Conservation (phyloP, 305 asterid genomes). For the Andrographis paniculata region DNA sequence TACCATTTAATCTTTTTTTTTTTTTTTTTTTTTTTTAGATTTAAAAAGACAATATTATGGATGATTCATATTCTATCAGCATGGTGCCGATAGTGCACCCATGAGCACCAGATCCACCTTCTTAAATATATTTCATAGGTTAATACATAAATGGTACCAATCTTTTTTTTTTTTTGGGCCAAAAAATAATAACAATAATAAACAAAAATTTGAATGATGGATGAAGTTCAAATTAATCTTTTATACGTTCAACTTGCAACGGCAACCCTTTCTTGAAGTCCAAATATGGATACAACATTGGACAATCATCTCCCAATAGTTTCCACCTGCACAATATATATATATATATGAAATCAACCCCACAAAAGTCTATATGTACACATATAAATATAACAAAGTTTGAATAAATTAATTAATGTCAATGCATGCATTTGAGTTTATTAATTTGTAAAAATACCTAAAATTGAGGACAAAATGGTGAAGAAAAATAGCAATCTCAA, state of each 20-base stretch:
- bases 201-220: too few relatives aligned
- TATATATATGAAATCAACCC: background rate
- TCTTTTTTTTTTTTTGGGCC: too few relatives aligned
- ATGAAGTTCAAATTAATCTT: background rate
- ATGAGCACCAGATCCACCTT: too few relatives aligned
- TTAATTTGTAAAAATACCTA: conserved; percentile 26
- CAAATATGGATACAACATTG: conserved; percentile 52
- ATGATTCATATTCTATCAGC: too few relatives aligned
- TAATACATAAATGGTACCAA: too few relatives aligned
- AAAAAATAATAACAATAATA: too few relatives aligned
- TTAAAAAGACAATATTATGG: too few relatives aligned
- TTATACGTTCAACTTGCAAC: conserved; percentile 33
- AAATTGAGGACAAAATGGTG: conserved; percentile 60
- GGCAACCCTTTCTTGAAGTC: conserved; percentile 46
- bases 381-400: background rate
- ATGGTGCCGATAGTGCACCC: too few relatives aligned
- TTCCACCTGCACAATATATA: conserved; percentile 76
- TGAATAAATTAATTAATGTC: too few relatives aligned
- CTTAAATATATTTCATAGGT: too few relatives aligned
- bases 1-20: too few relatives aligned
- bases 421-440: background rate
- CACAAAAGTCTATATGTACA: background rate
- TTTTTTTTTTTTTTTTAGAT: too few relatives aligned
- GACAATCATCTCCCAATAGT: conserved; percentile 38
- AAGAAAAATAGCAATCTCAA: conserved; percentile 61